Base-by-base conservation (phyloP, 2,329 filamentous ascomycete species). In the Aspergillus phoenicis region DNA sequence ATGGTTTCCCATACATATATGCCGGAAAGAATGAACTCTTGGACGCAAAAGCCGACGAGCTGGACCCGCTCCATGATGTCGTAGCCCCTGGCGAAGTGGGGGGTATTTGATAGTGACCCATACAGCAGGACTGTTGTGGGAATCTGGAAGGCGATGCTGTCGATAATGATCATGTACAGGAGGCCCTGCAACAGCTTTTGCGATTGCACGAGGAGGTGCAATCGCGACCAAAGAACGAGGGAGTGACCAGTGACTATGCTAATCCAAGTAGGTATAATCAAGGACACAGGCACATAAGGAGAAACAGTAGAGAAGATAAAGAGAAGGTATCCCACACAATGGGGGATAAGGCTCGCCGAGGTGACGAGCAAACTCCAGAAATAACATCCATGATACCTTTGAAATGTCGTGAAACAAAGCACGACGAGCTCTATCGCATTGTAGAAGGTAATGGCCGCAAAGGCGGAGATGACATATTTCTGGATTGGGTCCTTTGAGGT, bases 11-110 rank as follows among this genome's bases (percentile, higher is more conserved):
- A 72, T 41, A 85, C 82, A 67, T 83, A 85, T 17, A 83, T 71
- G 0, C 72, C 70, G 0, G 82, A 83, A 30, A 85, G 76, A 47
- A 83, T 72, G 47, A 78, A 71, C 59, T 85, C 83, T 65, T 85
- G 83, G 11, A 83, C 48, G 60, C 80, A 83, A 66, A 85, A 84
- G n/a, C 80, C 72, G 3, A 80, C 79, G 57, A 84, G 77, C 66
- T 85, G 82, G 10, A 84, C 72, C 64, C 80, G 80, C 62, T 85
- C 83, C 68, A 81, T 73, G 22, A 77, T 61, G 22, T 73, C 69
- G 64, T 77, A 79, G 4, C 68, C 74, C 4, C 3, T 8, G 3
- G 48, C 10, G 33, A 61, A 61, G 3, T 11, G 17, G 3, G 22
- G 22, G 2, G 22, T n/a, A 0, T 56, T 36, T 6, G 66, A 73